A percentile compares a stretch with the other conserved stretches of the same genome.
Conservation (phyloP, 352 stramenopile species). For the Pelagophyceae sp. region DNA sequence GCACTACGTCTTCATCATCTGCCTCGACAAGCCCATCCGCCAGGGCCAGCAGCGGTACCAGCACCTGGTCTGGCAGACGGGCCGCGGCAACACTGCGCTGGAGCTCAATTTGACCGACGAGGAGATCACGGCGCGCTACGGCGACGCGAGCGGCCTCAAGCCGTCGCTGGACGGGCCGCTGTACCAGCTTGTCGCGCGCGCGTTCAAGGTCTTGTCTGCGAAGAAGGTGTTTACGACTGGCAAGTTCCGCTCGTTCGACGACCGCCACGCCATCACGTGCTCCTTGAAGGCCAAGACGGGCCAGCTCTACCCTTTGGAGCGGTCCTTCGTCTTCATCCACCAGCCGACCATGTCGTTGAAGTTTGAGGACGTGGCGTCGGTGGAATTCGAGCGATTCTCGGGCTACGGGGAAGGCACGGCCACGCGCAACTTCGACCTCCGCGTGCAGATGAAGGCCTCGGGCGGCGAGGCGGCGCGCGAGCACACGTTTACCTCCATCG, state of each 20-base stretch:
- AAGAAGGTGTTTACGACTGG: slow-evolving; percentile 91
- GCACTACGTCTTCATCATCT: slow-evolving; percentile 96
- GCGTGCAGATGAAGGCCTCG: slow-evolving; percentile 75
- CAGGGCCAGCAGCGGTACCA: slow-evolving; percentile 97
- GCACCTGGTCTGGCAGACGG: slow-evolving; percentile 90
- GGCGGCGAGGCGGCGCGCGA: slow-evolving; percentile 55
- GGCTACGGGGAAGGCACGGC: slow-evolving; percentile 61
- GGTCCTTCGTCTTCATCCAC: slow-evolving; percentile 99
- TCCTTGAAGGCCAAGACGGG: slow-evolving; percentile 87
- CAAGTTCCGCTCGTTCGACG: slow-evolving; percentile 58
- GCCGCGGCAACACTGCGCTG: slow-evolving; percentile 56
- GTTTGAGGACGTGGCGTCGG: slow-evolving; percentile 95
- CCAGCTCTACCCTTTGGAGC: slow-evolving; percentile 92
- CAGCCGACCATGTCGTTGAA: slow-evolving; percentile 95
- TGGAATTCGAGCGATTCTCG: slow-evolving; percentile 94
- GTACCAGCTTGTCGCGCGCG: slow-evolving; percentile 93
- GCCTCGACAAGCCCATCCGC: slow-evolving; percentile 92
- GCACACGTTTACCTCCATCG: slow-evolving; percentile 89
- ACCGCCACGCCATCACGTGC: slow-evolving; percentile 66
- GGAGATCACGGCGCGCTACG: slow-evolving; percentile 93
- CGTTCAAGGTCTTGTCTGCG: slow-evolving; percentile 86
- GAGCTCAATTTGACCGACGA: slow-evolving; percentile 87
- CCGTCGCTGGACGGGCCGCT: slow-evolving; percentile 86
- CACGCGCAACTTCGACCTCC: slow-evolving; percentile 89
- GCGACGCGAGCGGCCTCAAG: slow-evolving; percentile 58